phyloP scores from a whole-genome alignment of 169 alveolate species.

The Pseudocohnilembus persalinus region DNA sequence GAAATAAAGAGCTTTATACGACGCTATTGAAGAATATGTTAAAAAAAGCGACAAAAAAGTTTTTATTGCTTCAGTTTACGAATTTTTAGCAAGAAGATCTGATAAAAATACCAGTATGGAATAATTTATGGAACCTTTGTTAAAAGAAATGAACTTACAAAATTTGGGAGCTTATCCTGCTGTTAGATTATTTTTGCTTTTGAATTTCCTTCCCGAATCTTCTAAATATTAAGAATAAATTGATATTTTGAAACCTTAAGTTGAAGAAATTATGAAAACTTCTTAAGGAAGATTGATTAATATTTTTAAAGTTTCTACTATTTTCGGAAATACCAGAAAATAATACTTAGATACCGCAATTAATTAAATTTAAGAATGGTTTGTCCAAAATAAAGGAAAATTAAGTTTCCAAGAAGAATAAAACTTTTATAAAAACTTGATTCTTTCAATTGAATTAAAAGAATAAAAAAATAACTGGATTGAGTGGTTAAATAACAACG shows the following conservation, averaged over 20 bases:
- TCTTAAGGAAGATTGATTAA: neutral
- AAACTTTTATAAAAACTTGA: neutral
- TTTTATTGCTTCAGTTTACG: neutral
- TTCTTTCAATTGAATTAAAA: neutral
- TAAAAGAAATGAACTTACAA: no score
- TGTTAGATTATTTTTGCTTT: neutral
- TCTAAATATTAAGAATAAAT: no score
- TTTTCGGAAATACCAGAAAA: neutral
- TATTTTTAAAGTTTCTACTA: neutral
- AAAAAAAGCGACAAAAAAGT: neutral
- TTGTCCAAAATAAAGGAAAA: neutral
- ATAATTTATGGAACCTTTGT: neutral
- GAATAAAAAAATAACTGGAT: neutral
- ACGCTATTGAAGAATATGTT: neutral
- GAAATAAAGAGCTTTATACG: neutral
- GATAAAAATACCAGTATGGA: neutral
- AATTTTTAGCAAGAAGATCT: neutral
- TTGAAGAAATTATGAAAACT: neutral
- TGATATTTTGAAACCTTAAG: neutral
- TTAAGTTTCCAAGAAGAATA: neutral
- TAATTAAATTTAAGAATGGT: no score
- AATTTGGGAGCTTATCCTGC: neutral
- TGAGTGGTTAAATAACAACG: neutral
- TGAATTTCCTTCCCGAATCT: neutral
- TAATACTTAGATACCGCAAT: neutral